Evolutionary conservation across 2,329 filamentous ascomycete species (phyloP).

Genomic region (Aspergillus sp.): DNA sequence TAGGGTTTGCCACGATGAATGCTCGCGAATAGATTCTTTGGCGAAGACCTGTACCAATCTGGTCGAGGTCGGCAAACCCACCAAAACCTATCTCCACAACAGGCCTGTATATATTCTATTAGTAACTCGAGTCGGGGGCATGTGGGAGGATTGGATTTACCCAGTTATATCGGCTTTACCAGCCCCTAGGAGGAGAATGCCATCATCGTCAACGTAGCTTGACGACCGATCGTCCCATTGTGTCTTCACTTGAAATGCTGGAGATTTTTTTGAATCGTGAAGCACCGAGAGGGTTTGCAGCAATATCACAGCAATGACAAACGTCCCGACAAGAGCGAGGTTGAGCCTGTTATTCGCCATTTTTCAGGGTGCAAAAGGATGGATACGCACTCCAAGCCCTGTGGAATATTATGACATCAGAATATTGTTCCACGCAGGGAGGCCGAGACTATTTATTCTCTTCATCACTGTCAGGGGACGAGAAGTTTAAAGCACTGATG

Average conservation of each 20-base stretch:
- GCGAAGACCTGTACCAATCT: constrained; percentile 78
- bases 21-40: constrained; percentile 86
- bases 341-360: constrained; percentile 33
- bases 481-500: constrained; percentile 3
- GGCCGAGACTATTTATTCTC: constrained; percentile 11
- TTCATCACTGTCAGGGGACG: constrained; percentile 7
- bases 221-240: constrained; percentile 26
- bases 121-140: neutral
- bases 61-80: constrained; percentile 84
- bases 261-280: constrained; percentile 17
- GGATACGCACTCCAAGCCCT: neutral
- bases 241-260: constrained; percentile 18
- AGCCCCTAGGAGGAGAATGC: constrained; percentile 63
- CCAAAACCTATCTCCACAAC: constrained; percentile 90
- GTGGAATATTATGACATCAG: constrained; percentile 11
- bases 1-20: constrained; percentile 76
- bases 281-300: constrained; percentile 31
- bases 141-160: constrained; percentile 36
- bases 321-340: constrained; percentile 25
- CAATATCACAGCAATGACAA: constrained; percentile 29
- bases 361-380: constrained; percentile 1
- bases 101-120: constrained; percentile 51
- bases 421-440: neutral
- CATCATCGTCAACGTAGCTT: constrained; percentile 29
- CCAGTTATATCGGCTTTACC: constrained; percentile 74